Percentiles rank a stretch among this genome's conserved stretches.
phyloP scores from a whole-genome alignment of 371 early-diverging fungal genomes.

The Amoeboaphelidium protococcarum region DNA sequence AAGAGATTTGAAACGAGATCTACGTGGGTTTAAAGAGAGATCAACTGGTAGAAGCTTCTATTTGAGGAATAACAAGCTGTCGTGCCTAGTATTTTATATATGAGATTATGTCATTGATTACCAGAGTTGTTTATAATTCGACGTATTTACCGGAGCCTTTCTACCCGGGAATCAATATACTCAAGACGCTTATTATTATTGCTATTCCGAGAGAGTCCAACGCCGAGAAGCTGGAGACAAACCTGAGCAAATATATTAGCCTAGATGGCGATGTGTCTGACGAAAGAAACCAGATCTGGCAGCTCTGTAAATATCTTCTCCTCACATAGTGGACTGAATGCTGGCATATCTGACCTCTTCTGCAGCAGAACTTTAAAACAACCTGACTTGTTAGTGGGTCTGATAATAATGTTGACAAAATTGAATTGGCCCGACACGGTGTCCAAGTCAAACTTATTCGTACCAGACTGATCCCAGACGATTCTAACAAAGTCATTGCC shows the following conservation, averaged over 20 bases:
- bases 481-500: conserved; percentile 85
- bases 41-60: too few species aligned
- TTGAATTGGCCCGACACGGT: conserved; percentile 83
- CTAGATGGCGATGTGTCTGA: conserved; percentile 58
- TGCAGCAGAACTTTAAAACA: conserved; percentile 27
- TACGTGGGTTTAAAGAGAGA: too few species aligned
- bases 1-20: too few species aligned
- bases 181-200: too few species aligned
- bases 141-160: too few species aligned
- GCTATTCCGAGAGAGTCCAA: conserved; percentile 24
- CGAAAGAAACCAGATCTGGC: conserved; percentile 40
- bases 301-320: conserved; percentile 59
- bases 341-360: conserved; percentile 48
- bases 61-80: too few species aligned
- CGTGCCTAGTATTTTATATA: too few species aligned
- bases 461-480: conserved; percentile 69
- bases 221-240: conserved; percentile 18
- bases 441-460: conserved; percentile 41
- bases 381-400: conserved; percentile 8
- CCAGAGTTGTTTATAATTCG: too few species aligned
- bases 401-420: conserved; percentile 66
- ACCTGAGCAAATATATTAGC: conserved; percentile 73
- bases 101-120: too few species aligned
- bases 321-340: conserved; percentile 46
- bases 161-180: too few species aligned